These are phyloP conservation scores for Trichoderma parareesei DNA, from an alignment of 495 filamentous ascomycete species.

Conservation along the genomic window DNA sequence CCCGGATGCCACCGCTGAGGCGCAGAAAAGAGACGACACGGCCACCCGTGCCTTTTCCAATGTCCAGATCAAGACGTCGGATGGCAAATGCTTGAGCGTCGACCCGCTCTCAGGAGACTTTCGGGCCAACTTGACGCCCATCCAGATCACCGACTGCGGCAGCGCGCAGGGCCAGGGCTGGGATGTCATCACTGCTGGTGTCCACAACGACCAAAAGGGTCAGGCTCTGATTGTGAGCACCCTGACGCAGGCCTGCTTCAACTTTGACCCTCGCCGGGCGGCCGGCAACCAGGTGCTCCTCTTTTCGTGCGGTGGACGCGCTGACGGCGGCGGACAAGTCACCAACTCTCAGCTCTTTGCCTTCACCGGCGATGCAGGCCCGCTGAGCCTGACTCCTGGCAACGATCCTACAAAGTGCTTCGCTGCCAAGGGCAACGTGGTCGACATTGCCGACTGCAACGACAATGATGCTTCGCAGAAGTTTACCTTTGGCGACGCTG, in stretches of 20 bases:
- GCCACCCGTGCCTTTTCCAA: slow-evolving; percentile 42
- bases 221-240: slow-evolving; percentile 45
- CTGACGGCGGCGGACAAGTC: slow-evolving; percentile 42
- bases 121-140: slow-evolving; percentile 46
- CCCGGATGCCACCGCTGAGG: slow-evolving; percentile 40
- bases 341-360: slow-evolving; percentile 43
- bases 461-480: slow-evolving; percentile 33
- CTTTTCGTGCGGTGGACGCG: slow-evolving; percentile 50
- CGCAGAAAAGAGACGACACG: slow-evolving; percentile 38
- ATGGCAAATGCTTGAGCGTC: slow-evolving; percentile 45
- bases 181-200: slow-evolving; percentile 46
- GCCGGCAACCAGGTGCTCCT: slow-evolving; percentile 40
- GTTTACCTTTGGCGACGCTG: slow-evolving; percentile 36
- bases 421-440: slow-evolving; percentile 33
- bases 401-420: slow-evolving; percentile 39
- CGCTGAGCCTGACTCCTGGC: slow-evolving; percentile 33
- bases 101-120: slow-evolving; percentile 49
- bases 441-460: slow-evolving; percentile 38
- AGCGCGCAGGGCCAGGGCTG: slow-evolving; percentile 42
- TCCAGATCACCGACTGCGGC: slow-evolving; percentile 41
- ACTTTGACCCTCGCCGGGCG: slow-evolving; percentile 42
- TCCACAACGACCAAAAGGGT: slow-evolving; percentile 36
- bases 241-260: slow-evolving; percentile 47
- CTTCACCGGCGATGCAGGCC: slow-evolving; percentile 34
- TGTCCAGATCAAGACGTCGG: slow-evolving; percentile 43